These are phyloP conservation scores for Cucumis melo DNA, from an alignment of 306 rosid genomes.

Conservation along the genomic window DNA sequence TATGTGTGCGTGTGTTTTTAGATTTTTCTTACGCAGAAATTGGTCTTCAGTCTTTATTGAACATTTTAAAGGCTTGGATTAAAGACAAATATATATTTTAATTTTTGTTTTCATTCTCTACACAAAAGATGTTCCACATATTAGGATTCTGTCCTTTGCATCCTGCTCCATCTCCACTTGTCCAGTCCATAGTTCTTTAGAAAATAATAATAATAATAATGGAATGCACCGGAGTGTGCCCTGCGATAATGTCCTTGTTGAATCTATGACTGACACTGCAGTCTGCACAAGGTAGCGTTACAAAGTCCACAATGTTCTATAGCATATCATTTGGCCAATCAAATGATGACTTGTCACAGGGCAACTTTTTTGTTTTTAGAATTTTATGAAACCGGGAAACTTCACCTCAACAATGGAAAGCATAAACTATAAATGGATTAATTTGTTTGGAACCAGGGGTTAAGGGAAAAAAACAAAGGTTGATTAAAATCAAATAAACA, in stretches of 20 bases:
- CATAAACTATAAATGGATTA: neutral
- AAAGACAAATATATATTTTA: neutral
- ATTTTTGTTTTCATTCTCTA: neutral
- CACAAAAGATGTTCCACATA: neutral
- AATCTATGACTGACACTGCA: neutral
- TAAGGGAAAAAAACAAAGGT: neutral
- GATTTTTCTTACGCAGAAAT: neutral
- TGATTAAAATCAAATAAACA: slow-evolving; percentile 1
- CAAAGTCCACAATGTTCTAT: neutral
- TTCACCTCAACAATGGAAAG: neutral
- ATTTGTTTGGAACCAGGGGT: neutral
- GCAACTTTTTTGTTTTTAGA: neutral
- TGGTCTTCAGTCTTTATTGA: neutral
- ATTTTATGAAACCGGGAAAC: neutral
- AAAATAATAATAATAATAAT: neutral
- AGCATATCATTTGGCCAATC: neutral
- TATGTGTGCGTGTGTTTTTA: neutral
- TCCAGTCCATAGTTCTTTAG: neutral
- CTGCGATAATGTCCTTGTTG: neutral
- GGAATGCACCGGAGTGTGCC: neutral
- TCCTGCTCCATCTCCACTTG: neutral
- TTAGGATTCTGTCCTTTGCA: neutral
- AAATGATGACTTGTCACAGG: neutral
- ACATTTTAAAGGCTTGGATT: neutral
- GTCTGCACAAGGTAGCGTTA: neutral